Evolutionary conservation across 2,329 filamentous ascomycete genomes (phyloP), one percentile per base, ranked within the genome.

Genomic region (Pestalotiopsis sp.): DNA sequence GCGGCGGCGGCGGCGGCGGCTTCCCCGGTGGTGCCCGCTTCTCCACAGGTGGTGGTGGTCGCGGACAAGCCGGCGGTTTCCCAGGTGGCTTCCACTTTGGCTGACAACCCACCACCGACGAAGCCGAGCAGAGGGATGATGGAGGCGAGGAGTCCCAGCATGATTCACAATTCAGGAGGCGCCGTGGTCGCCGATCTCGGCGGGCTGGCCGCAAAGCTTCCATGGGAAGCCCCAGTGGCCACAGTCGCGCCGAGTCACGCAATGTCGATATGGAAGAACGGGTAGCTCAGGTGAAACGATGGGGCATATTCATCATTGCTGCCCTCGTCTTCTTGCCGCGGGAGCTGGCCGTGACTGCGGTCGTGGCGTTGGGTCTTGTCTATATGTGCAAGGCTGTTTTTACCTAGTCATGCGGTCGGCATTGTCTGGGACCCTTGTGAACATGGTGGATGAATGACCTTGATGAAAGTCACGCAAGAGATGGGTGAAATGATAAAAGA

Each of bases 41-140:
- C 79, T 82, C 81, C 23, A 80, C 81, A 5, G 83, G 86, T 45
- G 86, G 86, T 52, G 86, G 85, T 45, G 86, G 86, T 52, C 86
- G 84, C 61, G 73, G 78, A 63, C 77, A 79, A 56, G 72, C 75
- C 14, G 78, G 80, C 70, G 81, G 82, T 3, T 86, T 84, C 77
- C 82, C 83, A 3, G 80, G 85, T 63, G 84, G 86, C 69, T 92
- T 91, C 80, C 85, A 85, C 72, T 92, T 91, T 75, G 84, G 84
- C 79, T 83, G 81, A 83, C 79, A 78, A 78, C 75, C 77, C 45
- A 20, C 45, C 73, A 66, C 74, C 70, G 62, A 77, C 25, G 71
- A 71, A 27, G 74, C 80, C 49, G 78, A 75, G 59, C 72, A 71
- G 45, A 80, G 80, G 61, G 77, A 78, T 49, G 66, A 73, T 45